Evolutionary conservation across 2,329 filamentous ascomycete genomes (phyloP).

Genomic region (Arthrobotrys megalospora): DNA sequence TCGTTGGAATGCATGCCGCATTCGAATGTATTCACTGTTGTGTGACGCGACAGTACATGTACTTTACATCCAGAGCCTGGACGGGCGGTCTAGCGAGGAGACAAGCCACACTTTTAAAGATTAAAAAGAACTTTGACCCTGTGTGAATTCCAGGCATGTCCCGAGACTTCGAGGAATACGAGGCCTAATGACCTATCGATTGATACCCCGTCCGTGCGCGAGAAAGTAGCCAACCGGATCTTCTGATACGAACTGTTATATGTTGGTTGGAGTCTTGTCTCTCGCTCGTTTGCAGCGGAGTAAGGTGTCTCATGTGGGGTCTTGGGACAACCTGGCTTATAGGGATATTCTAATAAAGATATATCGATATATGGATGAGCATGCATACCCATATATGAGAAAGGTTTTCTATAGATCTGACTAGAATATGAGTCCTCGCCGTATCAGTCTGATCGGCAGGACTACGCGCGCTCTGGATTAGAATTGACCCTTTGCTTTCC

Average conservation of each 20-base stretch:
- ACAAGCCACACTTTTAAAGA: constrained; percentile 26
- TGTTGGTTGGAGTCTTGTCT: constrained; percentile 52
- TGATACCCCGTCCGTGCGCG: constrained; percentile 55
- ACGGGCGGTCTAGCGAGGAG: constrained; percentile 16
- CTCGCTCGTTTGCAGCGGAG: constrained; percentile 47
- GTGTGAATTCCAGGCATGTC: constrained; percentile 43
- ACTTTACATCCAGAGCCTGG: constrained; percentile 10
- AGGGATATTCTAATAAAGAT: constrained; percentile 7
- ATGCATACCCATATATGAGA: neutral
- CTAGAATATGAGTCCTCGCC: constrained; percentile 10
- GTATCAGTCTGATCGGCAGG: constrained; percentile 55
- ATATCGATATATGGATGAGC: neutral
- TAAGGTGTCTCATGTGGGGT: neutral
- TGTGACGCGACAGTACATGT: neutral
- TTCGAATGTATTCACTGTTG: constrained; percentile 1
- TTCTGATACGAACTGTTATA: constrained; percentile 13
- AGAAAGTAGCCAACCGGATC: constrained; percentile 23
- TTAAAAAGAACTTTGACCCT: constrained; percentile 39
- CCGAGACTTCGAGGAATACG: constrained; percentile 28
- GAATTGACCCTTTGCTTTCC: constrained; percentile 52
- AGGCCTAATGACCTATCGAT: constrained; percentile 29
- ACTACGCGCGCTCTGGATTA: constrained; percentile 12
- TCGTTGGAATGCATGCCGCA: constrained; percentile 52
- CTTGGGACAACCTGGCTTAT: neutral
- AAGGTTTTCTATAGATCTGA: neutral